Evolutionary conservation across 1,284 basidiomycete genomes (phyloP).

Genomic region (Coniferiporia weirii): DNA sequence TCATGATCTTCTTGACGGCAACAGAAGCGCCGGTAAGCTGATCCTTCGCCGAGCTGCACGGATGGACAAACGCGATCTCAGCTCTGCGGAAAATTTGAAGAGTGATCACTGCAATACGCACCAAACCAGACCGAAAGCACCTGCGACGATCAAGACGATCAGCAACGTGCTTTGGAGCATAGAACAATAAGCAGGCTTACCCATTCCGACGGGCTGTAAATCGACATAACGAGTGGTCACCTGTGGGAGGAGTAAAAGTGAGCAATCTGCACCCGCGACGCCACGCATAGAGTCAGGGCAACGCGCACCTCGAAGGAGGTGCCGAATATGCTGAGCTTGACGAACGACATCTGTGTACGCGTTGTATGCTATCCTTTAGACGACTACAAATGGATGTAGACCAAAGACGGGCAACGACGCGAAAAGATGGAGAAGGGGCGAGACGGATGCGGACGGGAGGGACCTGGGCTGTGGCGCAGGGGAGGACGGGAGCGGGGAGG

Average conservation of each 20-base stretch:
- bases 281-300: slow-evolving; percentile 11
- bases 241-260: slow-evolving; percentile 40
- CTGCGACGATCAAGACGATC: slow-evolving; percentile 32
- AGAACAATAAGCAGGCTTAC: slow-evolving; percentile 41
- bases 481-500: background rate
- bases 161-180: slow-evolving; percentile 19
- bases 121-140: slow-evolving; percentile 96
- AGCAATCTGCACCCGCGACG: background rate
- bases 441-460: background rate
- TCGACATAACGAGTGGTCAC: slow-evolving; percentile 99
- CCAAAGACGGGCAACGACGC: background rate
- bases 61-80: background rate
- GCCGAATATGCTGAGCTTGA: slow-evolving; percentile 97
- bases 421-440: background rate
- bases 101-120: slow-evolving; percentile 32
- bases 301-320: slow-evolving; percentile 82
- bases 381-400: background rate
- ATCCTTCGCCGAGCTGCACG: slow-evolving; percentile 87
- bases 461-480: background rate
- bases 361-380: background rate
- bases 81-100: background rate
- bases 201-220: slow-evolving; percentile 99
- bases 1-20: slow-evolving; percentile 99
- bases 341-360: slow-evolving; percentile 70
- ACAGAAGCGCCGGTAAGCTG: slow-evolving; percentile 93